These are phyloP conservation scores for Dactylonectria macrodidyma DNA, from an alignment of 2,329 filamentous ascomycete genomes.

Conservation along the genomic window DNA sequence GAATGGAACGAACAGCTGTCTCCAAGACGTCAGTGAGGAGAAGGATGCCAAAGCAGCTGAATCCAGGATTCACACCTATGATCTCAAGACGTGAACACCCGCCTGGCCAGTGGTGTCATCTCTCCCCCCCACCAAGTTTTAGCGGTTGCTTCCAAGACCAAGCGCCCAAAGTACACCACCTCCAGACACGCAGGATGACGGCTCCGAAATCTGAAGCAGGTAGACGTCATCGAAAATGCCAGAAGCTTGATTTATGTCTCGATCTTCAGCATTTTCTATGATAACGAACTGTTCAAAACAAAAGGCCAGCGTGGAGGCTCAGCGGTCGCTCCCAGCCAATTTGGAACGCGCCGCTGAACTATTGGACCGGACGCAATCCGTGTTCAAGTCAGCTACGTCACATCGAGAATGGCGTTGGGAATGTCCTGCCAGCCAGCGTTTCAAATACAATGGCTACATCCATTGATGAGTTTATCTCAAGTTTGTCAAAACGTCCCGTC, in stretches of 20 bases:
- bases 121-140: conserved; percentile 21
- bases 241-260: conserved; percentile 43
- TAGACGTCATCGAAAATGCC: conserved; percentile 44
- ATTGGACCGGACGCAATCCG: not conserved
- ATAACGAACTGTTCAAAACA: conserved; percentile 23
- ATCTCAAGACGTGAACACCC: conserved; percentile 10
- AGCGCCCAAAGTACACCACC: conserved; percentile 6
- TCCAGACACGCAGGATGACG: not conserved
- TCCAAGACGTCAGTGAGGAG: not conserved
- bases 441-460: not conserved
- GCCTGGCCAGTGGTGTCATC: conserved; percentile 31
- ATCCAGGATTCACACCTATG: conserved; percentile 18
- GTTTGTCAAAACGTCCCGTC: not conserved
- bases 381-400: conserved; percentile 2
- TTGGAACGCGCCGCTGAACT: not conserved
- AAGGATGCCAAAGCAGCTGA: not conserved
- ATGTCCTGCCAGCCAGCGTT: not conserved
- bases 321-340: not conserved
- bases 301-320: conserved; percentile 25
- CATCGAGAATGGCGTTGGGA: not conserved
- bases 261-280: conserved; percentile 21
- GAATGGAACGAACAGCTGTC: not conserved
- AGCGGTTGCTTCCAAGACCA: conserved; percentile 4
- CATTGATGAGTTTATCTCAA: not conserved
- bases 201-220: conserved; percentile 5